Conservation (phyloP, 2,329 filamentous ascomycete species). For the Cryphonectria radicalis region DNA sequence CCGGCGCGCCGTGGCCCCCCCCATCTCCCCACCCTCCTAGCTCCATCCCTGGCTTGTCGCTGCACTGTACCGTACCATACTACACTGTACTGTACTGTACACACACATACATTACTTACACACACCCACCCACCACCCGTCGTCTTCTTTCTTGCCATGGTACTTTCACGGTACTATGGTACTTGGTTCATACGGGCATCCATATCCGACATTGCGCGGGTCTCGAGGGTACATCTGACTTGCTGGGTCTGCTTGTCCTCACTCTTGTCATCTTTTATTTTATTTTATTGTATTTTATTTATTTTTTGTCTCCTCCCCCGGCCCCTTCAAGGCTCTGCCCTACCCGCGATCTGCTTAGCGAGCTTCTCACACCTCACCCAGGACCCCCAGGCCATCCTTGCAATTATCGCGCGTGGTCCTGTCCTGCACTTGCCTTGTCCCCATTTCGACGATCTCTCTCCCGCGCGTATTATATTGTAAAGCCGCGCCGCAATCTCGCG, state of each 20-base stretch:
- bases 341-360: constrained; percentile 9
- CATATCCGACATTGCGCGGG: constrained; percentile 22
- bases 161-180: neutral
- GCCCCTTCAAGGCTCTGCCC: constrained; percentile 5
- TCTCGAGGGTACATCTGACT: constrained; percentile 16
- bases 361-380: neutral
- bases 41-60: neutral
- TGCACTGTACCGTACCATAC: constrained; percentile 3
- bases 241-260: neutral
- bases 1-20: constrained; percentile 16
- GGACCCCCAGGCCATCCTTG: neutral
- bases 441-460: constrained; percentile 4
- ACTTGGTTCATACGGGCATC: neutral
- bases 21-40: neutral
- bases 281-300: constrained; percentile 2
- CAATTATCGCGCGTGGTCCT: constrained; percentile 1
- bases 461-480: constrained; percentile 13
- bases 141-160: neutral
- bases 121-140: neutral
- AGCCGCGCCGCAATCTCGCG: constrained; percentile 17
- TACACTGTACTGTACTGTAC: neutral
- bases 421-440: neutral
- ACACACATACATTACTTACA: neutral
- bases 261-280: constrained; percentile 10
- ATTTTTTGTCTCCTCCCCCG: neutral